These are phyloP conservation scores for Curvularia verruculosa DNA, from an alignment of 2,329 filamentous ascomycete species.

Conservation along the genomic window DNA sequence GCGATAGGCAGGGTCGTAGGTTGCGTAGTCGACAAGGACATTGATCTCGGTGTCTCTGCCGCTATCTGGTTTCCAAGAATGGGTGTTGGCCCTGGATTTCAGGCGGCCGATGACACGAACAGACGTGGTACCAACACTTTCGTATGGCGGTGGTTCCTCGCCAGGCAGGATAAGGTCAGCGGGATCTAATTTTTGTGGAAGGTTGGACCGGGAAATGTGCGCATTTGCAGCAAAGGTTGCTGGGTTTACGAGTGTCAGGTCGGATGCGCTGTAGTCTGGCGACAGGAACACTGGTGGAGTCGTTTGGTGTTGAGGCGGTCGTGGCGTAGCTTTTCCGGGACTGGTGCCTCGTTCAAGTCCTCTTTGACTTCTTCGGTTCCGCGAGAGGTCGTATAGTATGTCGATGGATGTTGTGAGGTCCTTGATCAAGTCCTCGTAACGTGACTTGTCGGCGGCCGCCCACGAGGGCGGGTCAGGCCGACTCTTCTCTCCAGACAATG, in stretches of 20 bases:
- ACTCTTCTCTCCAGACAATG: constrained; percentile 46
- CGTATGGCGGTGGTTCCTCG: constrained; percentile 58
- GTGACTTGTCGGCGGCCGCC: constrained; percentile 70
- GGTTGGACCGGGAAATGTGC: constrained; percentile 28
- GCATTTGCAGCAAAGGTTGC: constrained; percentile 39
- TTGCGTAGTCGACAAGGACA: constrained; percentile 73
- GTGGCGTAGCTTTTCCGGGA: constrained; percentile 28
- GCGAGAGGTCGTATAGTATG: constrained; percentile 76
- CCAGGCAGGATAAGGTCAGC: constrained; percentile 52
- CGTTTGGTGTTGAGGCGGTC: constrained; percentile 24
- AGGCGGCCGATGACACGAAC: constrained; percentile 56
- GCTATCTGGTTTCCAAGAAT: constrained; percentile 49
- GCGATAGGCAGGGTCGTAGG: constrained; percentile 56
- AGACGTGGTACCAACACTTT: constrained; percentile 53
- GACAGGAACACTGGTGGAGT: constrained; percentile 37
- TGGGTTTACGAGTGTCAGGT: constrained; percentile 53
- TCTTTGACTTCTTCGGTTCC: constrained; percentile 61
- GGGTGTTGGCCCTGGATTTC: constrained; percentile 42
- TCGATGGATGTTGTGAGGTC: constrained; percentile 80
- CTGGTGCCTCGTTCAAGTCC: constrained; percentile 22
- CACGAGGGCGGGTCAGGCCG: constrained; percentile 44
- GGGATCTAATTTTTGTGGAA: constrained; percentile 54
- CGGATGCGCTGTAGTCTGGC: constrained; percentile 49
- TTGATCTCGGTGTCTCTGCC: constrained; percentile 53
- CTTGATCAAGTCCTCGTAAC: constrained; percentile 75